phyloP scores from a whole-genome alignment of 2,329 filamentous ascomycete species.

The Colletotrichum phormii region DNA sequence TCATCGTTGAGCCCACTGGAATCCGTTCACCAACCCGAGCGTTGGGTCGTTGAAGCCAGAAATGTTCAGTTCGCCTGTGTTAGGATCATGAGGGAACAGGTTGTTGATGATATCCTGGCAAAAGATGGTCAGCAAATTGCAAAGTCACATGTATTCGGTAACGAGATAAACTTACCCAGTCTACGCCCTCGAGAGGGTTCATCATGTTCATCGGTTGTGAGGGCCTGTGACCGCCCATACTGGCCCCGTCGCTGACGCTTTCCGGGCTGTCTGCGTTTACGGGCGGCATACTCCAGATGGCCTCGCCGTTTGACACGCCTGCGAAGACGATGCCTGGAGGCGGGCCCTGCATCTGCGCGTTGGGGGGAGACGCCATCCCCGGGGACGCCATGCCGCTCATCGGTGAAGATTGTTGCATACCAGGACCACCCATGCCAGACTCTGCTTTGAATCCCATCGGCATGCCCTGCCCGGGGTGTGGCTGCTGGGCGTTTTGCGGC shows the following conservation, averaged over 20 bases:
- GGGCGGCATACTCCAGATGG: slow-evolving; percentile 56
- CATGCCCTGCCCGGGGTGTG: slow-evolving; percentile 20
- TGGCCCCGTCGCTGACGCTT: slow-evolving; percentile 55
- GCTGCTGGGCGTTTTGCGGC: slow-evolving; percentile 30
- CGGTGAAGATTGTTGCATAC: slow-evolving; percentile 15
- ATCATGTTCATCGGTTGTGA: slow-evolving; percentile 30
- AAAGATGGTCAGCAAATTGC: background rate
- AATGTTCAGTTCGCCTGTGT: slow-evolving; percentile 51
- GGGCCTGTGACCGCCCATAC: slow-evolving; percentile 39
- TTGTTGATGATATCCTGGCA: slow-evolving; percentile 49
- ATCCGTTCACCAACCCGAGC: slow-evolving; percentile 42
- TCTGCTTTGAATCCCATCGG: slow-evolving; percentile 37
- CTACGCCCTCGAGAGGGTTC: slow-evolving; percentile 62
- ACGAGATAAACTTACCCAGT: slow-evolving; percentile 67
- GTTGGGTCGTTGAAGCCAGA: slow-evolving; percentile 52
- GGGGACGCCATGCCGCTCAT: slow-evolving; percentile 20
- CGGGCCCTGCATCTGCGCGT: slow-evolving; percentile 29
- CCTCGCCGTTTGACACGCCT: slow-evolving; percentile 60
- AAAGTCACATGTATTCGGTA: background rate
- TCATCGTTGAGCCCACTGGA: slow-evolving; percentile 42
- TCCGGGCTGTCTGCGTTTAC: slow-evolving; percentile 54
- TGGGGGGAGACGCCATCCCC: slow-evolving; percentile 28
- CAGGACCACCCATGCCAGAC: slow-evolving; percentile 11
- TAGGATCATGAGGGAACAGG: slow-evolving; percentile 52
- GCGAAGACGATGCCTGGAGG: slow-evolving; percentile 54